Base-by-base conservation (phyloP, 305 asterid genomes). In the Solanum aculeatissimum region DNA sequence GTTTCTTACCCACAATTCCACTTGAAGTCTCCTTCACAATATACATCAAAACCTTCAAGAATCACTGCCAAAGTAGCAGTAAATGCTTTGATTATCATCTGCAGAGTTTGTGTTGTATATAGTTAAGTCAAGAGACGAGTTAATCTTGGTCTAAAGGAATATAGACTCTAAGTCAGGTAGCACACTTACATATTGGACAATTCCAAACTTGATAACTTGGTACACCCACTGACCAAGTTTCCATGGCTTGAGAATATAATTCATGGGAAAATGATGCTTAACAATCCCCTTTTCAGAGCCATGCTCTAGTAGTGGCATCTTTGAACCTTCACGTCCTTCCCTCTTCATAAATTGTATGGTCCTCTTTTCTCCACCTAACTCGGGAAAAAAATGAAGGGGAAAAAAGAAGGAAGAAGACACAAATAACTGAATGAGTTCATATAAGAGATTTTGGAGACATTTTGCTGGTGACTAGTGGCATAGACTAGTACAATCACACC, bases 11-110 rank as follows among this genome's bases (percentile, higher is more conserved):
- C 99, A 87, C 99, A 97, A 86, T 92, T 93, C 98, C 93, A 93
- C 88, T 87, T 92, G 91, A 97, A 97, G 84, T 95, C 98, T 88
- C 99, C 98, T 89, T 97, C 99, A 88, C 99, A 95, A 88, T 95
- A 97, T 78, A 91, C 95, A 89, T 88, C 92, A 87, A 97, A 94
- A 83, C 95, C 94, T 92, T 93, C 97, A 84, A 97, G 98, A 92
- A 95, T 92, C 85, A 97, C 98, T 21, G 98, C 97, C 82, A 91
- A 88, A 89, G 94, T 78, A 85, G 98, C 96, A 65, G 98, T 97
- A 80, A 95, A 80, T 84, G 97, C 92, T 90, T 97, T 97, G 87
- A 97, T 97, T 86, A 97, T 92, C 99, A 97, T 94, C 99, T 97
- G 99, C 65, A 80, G 85, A 88, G 83, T 81, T n/a, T 53, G 83